Evolutionary conservation across 2,329 filamentous ascomycete species (phyloP).

Genomic region (Aureobasidium sp.): DNA sequence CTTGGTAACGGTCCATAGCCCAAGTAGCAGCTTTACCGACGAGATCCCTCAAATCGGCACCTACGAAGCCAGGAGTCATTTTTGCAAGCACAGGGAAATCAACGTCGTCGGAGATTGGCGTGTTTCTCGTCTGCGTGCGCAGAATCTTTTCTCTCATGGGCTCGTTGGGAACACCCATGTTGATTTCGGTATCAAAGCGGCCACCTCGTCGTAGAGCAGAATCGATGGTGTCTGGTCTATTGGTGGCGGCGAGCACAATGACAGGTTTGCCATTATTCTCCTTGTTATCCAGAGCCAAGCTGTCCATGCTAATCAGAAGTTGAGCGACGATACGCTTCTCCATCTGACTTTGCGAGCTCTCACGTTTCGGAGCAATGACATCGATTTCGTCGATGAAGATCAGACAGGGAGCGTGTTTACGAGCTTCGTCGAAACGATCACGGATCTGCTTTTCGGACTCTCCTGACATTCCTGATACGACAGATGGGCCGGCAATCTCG

Average conservation of each 20-base stretch:
- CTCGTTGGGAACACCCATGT: slow-evolving; percentile 80
- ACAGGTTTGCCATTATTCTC: slow-evolving; percentile 66
- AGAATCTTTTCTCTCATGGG: slow-evolving; percentile 70
- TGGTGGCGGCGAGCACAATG: slow-evolving; percentile 85
- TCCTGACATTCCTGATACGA: slow-evolving; percentile 80
- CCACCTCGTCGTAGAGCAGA: slow-evolving; percentile 65
- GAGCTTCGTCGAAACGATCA: slow-evolving; percentile 81
- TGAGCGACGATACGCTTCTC: slow-evolving; percentile 80
- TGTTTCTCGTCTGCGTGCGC: slow-evolving; percentile 58
- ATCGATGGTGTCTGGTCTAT: slow-evolving; percentile 77
- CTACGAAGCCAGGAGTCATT: slow-evolving; percentile 85
- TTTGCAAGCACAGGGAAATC: slow-evolving; percentile 69
- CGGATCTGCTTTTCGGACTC: slow-evolving; percentile 82
- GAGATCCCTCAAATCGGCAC: slow-evolving; percentile 72
- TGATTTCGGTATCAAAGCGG: slow-evolving; percentile 73
- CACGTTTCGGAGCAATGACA: slow-evolving; percentile 77
- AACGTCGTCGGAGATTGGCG: slow-evolving; percentile 58
- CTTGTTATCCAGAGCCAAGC: slow-evolving; percentile 53
- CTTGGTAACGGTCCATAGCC: slow-evolving; percentile 53
- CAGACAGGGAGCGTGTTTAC: slow-evolving; percentile 74
- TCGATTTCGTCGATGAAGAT: slow-evolving; percentile 92
- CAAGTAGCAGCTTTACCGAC: slow-evolving; percentile 57
- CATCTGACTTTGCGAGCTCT: slow-evolving; percentile 78
- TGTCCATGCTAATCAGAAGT: slow-evolving; percentile 79
- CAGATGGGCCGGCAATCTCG: slow-evolving; percentile 69